phyloP scores from a whole-genome alignment of 208 protist species.

The Trypanosoma lewisi region DNA sequence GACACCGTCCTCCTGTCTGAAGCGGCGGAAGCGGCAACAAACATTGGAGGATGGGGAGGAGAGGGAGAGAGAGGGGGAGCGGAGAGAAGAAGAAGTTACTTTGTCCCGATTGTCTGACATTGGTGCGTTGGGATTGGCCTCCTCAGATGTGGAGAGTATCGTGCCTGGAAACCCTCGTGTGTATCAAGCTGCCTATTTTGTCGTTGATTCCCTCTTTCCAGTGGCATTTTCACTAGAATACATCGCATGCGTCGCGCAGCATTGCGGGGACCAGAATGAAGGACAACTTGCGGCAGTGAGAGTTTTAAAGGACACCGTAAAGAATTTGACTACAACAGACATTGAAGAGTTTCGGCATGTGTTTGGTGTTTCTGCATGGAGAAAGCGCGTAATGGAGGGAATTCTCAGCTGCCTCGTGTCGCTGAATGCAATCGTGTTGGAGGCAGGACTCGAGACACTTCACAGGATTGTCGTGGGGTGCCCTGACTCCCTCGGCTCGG shows the following conservation, averaged over 20 bases:
- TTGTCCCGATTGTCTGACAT: neutral
- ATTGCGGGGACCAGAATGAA: slow-evolving; percentile 70
- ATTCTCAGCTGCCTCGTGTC: slow-evolving; percentile 91
- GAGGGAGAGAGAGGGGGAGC: neutral
- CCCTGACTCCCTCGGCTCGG: slow-evolving; percentile 42
- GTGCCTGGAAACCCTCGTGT: neutral
- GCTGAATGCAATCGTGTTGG: slow-evolving; percentile 76
- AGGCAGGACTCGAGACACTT: slow-evolving; percentile 86
- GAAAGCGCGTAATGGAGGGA: slow-evolving; percentile 73
- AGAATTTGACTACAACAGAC: slow-evolving; percentile 28
- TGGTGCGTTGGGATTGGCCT: neutral
- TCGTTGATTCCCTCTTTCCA: slow-evolving; percentile 38
- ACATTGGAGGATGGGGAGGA: neutral
- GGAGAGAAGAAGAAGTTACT: neutral
- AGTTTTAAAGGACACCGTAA: slow-evolving; percentile 60
- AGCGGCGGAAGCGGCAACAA: slow-evolving; percentile 6
- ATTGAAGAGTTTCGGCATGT: slow-evolving; percentile 40
- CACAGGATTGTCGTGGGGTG: slow-evolving; percentile 70
- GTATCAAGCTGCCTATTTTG: slow-evolving; percentile 14
- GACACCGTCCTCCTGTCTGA: slow-evolving; percentile 20
- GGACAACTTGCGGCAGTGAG: slow-evolving; percentile 66
- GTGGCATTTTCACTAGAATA: slow-evolving; percentile 66
- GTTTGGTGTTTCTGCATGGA: slow-evolving; percentile 37
- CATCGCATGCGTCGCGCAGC: slow-evolving; percentile 50
- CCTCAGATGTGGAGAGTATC: slow-evolving; percentile 2